These are phyloP conservation scores for Phytophthora palmivora DNA, from an alignment of 352 stramenopile species.

Conservation along the genomic window DNA sequence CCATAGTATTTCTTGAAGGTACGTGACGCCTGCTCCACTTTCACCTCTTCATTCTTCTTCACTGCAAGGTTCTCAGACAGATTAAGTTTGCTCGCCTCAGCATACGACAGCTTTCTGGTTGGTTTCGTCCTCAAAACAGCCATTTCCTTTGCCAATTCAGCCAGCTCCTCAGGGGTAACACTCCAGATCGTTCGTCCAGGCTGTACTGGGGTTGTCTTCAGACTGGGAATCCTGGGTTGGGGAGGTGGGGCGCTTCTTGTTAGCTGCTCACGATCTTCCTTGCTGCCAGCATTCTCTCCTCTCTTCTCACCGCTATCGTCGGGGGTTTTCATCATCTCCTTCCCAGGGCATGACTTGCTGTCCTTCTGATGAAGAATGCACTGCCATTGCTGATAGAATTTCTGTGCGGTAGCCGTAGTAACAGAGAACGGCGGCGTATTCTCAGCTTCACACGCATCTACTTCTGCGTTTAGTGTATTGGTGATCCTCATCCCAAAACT, in stretches of 20 bases:
- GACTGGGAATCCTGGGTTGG: background rate
- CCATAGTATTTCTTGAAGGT: slow-evolving; percentile 45
- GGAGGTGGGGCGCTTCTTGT: background rate
- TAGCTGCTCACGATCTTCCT: background rate
- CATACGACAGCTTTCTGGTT: slow-evolving; percentile 27
- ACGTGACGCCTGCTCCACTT: slow-evolving; percentile 2
- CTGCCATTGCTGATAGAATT: slow-evolving; percentile 29
- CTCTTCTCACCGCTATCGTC: no score
- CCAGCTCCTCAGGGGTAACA: slow-evolving; percentile 39
- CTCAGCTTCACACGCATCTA: background rate
- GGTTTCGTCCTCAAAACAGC: slow-evolving; percentile 3
- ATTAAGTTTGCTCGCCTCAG: slow-evolving; percentile 32
- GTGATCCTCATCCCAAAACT: slow-evolving; percentile 17
- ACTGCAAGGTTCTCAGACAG: slow-evolving; percentile 4
- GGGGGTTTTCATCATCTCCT: background rate
- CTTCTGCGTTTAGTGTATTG: slow-evolving; percentile 1
- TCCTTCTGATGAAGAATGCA: slow-evolving; percentile 11
- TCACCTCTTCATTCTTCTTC: background rate
- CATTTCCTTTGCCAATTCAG: slow-evolving; percentile 29
- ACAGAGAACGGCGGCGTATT: slow-evolving; percentile 4
- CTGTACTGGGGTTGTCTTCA: background rate
- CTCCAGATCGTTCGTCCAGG: slow-evolving; percentile 44
- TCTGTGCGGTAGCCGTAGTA: slow-evolving; percentile 12
- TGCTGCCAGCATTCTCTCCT: background rate
- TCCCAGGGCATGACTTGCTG: slow-evolving; percentile 4